Percentiles rank a stretch among this genome's conserved stretches.
Conservation (phyloP, 1,284 basidiomycete species). For the Ganoderma lucidum region DNA sequence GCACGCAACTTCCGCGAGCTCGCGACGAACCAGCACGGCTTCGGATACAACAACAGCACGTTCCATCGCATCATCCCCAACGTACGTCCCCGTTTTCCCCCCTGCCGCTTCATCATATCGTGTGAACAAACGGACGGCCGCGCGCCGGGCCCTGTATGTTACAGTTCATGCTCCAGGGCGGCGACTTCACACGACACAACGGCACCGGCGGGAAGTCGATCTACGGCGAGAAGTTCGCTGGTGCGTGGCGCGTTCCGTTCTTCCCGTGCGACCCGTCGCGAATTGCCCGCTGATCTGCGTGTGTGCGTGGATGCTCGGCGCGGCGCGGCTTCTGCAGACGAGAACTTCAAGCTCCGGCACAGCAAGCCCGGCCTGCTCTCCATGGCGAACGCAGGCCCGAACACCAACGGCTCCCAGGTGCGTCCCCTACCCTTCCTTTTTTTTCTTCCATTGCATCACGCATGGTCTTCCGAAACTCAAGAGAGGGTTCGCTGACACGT, state of each 20-base stretch:
- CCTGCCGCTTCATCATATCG: too few species aligned
- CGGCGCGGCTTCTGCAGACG: constrained; percentile 60
- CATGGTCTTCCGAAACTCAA: neutral
- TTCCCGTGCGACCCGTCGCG: neutral
- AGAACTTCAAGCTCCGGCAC: constrained; percentile 88
- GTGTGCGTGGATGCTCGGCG: neutral
- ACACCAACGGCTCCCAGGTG: constrained; percentile 80
- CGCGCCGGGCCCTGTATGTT: neutral
- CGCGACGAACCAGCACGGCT: constrained; percentile 60
- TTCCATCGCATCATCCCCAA: constrained; percentile 90
- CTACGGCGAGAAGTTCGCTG: constrained; percentile 84
- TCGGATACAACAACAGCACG: constrained; percentile 67
- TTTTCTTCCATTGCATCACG: too few species aligned
- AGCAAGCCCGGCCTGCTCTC: constrained; percentile 84
- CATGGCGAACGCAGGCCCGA: constrained; percentile 86
- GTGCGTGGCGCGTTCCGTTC: constrained; percentile 49
- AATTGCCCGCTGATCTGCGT: neutral
- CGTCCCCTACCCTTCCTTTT: constrained; percentile 14
- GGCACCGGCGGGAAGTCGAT: constrained; percentile 87
- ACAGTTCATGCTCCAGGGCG: constrained; percentile 89
- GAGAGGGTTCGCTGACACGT: neutral
- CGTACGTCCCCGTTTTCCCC: constrained; percentile 41
- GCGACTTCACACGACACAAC: constrained; percentile 68
- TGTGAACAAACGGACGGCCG: neutral
- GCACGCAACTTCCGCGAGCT: constrained; percentile 83